Conservation (phyloP, 495 filamentous ascomycete genomes). For the Xylaria bambusicola region DNA sequence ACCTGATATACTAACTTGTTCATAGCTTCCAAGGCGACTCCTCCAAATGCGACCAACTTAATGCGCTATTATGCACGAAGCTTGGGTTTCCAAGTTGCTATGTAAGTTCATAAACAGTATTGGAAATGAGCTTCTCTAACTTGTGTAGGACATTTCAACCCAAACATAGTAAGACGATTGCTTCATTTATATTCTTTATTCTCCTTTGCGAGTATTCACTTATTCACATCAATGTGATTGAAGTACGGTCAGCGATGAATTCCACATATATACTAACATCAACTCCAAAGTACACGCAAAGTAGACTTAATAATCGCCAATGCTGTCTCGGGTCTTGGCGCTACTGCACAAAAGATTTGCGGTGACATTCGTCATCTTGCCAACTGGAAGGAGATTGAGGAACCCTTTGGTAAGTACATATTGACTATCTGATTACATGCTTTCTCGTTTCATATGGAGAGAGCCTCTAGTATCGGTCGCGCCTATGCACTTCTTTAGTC, state of each 20-base stretch:
- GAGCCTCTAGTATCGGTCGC: too few species aligned
- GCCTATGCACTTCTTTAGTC: too few species aligned
- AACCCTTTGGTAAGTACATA: constrained; percentile 65
- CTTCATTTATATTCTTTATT: neutral
- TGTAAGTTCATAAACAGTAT: constrained; percentile 17
- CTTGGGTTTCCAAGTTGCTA: constrained; percentile 77
- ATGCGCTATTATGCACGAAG: constrained; percentile 79
- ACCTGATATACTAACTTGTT: neutral
- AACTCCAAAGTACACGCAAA: constrained; percentile 66
- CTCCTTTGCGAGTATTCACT: neutral
- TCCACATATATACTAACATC: neutral
- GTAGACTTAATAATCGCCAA: constrained; percentile 81
- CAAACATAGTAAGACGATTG: constrained; percentile 32
- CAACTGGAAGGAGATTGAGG: constrained; percentile 80
- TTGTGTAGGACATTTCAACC: constrained; percentile 29
- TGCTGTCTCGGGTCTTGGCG: constrained; percentile 78
- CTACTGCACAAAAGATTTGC: constrained; percentile 72
- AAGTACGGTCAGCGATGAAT: neutral
- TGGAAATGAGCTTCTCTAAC: constrained; percentile 5
- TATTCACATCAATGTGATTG: neutral
- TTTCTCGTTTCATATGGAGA: too few species aligned
- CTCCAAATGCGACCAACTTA: constrained; percentile 74
- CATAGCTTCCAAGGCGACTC: constrained; percentile 70
- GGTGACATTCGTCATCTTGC: constrained; percentile 77
- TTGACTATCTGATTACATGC: too few species aligned